phyloP scores from a whole-genome alignment of 148 eudicot genomes.

The Euryodendron excelsum region DNA sequence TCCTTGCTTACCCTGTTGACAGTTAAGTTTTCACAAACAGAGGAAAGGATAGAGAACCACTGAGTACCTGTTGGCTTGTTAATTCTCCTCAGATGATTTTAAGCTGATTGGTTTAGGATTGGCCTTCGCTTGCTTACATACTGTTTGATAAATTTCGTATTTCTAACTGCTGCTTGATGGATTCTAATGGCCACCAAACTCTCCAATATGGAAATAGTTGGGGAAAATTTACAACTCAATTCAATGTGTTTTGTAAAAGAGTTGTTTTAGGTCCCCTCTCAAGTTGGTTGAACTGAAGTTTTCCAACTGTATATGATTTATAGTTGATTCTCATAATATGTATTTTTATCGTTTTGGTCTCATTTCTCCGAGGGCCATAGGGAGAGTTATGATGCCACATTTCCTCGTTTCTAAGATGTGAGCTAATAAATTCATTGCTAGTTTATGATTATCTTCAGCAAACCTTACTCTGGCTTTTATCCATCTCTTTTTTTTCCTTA shows the following conservation, averaged over 20 bases:
- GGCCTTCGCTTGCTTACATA: neutral
- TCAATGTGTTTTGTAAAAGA: neutral
- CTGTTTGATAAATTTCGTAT: neutral
- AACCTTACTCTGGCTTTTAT: neutral
- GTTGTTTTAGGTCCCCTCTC: neutral
- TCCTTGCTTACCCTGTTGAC: neutral
- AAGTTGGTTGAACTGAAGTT: neutral
- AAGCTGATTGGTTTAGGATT: neutral
- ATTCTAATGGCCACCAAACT: neutral
- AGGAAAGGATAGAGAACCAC: neutral
- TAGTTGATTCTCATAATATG: neutral
- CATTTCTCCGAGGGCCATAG: neutral
- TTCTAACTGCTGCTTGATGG: constrained; percentile 1
- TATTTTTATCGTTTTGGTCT: neutral
- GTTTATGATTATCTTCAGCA: neutral
- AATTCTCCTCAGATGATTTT: neutral
- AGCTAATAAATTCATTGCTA: neutral
- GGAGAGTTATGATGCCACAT: neutral
- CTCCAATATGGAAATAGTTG: neutral
- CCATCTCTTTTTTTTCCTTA: neutral
- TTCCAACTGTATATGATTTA: neutral
- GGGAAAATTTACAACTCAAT: neutral
- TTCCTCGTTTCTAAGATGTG: neutral
- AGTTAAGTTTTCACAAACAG: neutral
- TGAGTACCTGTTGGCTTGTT: neutral